Base-by-base conservation (phyloP, 2,329 filamentous ascomycete genomes). In the Colletotrichum sp. region DNA sequence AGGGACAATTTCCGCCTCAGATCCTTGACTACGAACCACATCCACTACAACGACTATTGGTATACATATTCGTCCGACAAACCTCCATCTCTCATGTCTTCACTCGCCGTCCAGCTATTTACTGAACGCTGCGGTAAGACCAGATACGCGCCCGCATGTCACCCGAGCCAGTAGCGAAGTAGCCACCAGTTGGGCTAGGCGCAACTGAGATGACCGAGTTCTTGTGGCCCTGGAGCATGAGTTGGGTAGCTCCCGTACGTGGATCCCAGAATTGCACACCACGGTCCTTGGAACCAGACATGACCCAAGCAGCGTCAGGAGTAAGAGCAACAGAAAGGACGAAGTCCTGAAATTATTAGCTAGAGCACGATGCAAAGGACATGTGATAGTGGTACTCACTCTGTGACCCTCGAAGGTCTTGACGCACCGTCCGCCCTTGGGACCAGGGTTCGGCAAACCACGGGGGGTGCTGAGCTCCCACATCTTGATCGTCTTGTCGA, bases 231-330 rank as follows among this genome's bases (percentile, higher is more conserved):
- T 98, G 97, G 77, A 99, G 91, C 97, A 98, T 98, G 84, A 99
- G 94, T 86, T 98, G 96, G 2, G 96, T 97, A 79, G 95, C 94
- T 43, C 96, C 97, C 25, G 96, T 98, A 80, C 94, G 91, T 25
- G 97, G 96, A 82, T 99, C 96, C 97, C 97, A 99, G 89, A 99
- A 98, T 83, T 98, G 97, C 27, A 99, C 97, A 65, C 97, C 96
- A 67, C 97, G 92, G 83, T 99, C 97, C 88, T 99, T 99, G 77
- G 96, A 98, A 60, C 97, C 97, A 78, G 95, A 98, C 86, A 99
- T 94, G 73, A 99, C 96, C 97, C 97, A 99, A 81, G 94, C 92
- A 78, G 95, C 94, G 83, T 98, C 96, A 18, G 97, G 97, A 1
- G 97, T 98, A 77, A 98, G 91, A 22, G 97, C 97, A 72, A 99